Evolutionary conservation across 768 basidiomycete genomes (phyloP), one percentile per base, ranked within the genome.

Genomic region (Suillus bovinus): DNA sequence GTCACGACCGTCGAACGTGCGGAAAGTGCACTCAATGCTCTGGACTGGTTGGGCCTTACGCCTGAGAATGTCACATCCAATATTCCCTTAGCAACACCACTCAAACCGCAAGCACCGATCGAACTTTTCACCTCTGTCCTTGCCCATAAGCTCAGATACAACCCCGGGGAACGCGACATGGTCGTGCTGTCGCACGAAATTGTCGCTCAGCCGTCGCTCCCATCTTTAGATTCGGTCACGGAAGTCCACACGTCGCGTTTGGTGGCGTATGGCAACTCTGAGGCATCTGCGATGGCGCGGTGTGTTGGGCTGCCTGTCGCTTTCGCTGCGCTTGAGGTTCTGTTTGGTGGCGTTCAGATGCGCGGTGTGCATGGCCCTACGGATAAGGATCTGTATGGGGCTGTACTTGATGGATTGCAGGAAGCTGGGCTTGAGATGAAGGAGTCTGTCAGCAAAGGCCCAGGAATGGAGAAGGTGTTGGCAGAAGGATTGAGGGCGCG

Each of bases 231-330:
- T 14, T 63, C 58, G 61, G 41, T 64, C 22, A 79, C 82, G 66
- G 80, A 86, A 66, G 81, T 86, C 36, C 83, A 94, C 66, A 87
- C 85, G 13, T 90, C 91, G 9, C 82, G 84, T 27, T 72, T 94
- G 16, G 77, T 88, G 27, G 76, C 82, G 36, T 89, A 89, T 66
- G 94, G 88, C 1, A 82, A 79, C 22, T 64, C 76, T 8, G 71
- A 69, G 1, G 83, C 82, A 3, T 90, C 90, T 0, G 95, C 95
- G 5, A 97, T 97, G 95, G 85, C 93, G n/a, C 80, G 87, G 34
- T 93, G 91, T 3, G 95, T 97, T 20, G 94, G 94, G 5, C 75
- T 95, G 50, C 95, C 95, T 0, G 85, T 96, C 8, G 95, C 91
- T 1, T 85, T 94, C 68, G 93, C 93, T 1, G 86, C 93, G 2